phyloP scores from a whole-genome alignment of 148 eudicot genomes.

The Spergularia marina region DNA sequence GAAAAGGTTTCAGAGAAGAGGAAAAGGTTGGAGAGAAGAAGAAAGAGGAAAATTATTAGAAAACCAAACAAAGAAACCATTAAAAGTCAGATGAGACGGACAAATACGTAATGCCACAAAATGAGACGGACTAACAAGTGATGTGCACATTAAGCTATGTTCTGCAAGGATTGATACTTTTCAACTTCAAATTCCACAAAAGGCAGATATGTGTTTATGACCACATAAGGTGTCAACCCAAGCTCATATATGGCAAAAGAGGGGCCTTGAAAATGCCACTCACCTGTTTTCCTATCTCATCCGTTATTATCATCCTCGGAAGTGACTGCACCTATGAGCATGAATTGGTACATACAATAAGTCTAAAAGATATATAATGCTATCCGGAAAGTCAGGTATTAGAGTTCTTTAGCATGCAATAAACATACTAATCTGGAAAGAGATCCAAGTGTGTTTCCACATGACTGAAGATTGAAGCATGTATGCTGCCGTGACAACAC shows the following conservation, averaged over 20 bases:
- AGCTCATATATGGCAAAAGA: constrained; percentile 4
- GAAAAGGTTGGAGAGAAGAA: too few species aligned
- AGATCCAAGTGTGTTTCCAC: constrained; percentile 92
- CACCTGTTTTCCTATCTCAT: constrained; percentile 98
- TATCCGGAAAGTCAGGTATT: not conserved
- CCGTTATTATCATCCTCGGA: constrained; percentile 96
- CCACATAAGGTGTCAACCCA: not conserved
- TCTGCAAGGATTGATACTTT: too few species aligned
- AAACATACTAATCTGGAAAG: constrained; percentile 88
- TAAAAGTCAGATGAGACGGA: too few species aligned
- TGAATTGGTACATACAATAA: constrained; percentile 6
- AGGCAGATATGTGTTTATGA: too few species aligned
- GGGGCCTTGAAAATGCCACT: constrained; percentile 25
- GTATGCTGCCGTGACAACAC: constrained; percentile 85
- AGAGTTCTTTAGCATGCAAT: not conserved
- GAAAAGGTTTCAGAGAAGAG: too few species aligned
- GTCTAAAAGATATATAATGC: not conserved
- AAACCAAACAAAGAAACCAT: too few species aligned
- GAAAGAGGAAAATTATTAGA: too few species aligned
- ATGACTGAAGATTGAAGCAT: constrained; percentile 83
- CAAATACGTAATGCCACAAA: too few species aligned
- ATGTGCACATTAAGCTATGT: too few species aligned
- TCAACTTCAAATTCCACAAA: too few species aligned
- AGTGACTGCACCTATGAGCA: constrained; percentile 89
- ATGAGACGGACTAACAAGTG: too few species aligned